Evolutionary conservation across 2,329 filamentous ascomycete species (phyloP).

Genomic region (Xylaria sp.): DNA sequence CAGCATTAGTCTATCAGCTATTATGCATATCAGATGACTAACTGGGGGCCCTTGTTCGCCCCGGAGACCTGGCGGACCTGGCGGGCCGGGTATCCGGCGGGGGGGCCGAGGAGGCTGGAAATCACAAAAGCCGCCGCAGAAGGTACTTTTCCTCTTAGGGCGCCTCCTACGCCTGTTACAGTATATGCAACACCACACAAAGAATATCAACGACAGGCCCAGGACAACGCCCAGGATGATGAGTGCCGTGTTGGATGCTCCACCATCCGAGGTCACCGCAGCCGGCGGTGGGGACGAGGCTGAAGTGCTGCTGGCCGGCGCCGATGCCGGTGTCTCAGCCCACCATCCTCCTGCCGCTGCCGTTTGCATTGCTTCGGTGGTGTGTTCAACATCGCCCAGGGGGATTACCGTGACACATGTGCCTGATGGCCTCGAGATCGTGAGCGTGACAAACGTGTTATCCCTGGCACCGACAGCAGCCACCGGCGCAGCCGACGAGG

Average conservation of each 20-base stretch:
- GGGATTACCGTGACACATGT: conserved; percentile 8
- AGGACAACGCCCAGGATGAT: conserved; percentile 25
- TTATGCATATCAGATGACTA: not conserved
- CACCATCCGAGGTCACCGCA: conserved; percentile 1
- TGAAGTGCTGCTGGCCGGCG: not conserved
- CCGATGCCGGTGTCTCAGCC: not conserved
- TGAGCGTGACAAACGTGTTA: conserved; percentile 9
- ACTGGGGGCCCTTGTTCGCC: not conserved
- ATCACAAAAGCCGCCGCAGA: no score
- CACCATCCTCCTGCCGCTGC: not conserved
- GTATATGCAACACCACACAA: conserved; percentile 18
- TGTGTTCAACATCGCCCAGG: conserved; percentile 2
- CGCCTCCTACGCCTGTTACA: not conserved
- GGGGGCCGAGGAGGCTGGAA: not conserved
- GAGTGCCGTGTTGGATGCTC: conserved; percentile 15
- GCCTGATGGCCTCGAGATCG: conserved; percentile 2
- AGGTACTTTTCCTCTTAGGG: not conserved
- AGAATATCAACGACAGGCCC: conserved; percentile 18
- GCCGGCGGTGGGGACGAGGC: conserved; percentile 4
- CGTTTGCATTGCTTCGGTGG: not conserved
- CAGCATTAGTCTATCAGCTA: not conserved
- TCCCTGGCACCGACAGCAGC: conserved; percentile 1
- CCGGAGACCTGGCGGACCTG: not conserved
- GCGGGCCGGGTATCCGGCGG: not conserved
- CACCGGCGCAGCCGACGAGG: conserved; percentile 1